Evolutionary conservation across 441 rosid genomes (phyloP).

Genomic region (Erodium moschatum): DNA sequence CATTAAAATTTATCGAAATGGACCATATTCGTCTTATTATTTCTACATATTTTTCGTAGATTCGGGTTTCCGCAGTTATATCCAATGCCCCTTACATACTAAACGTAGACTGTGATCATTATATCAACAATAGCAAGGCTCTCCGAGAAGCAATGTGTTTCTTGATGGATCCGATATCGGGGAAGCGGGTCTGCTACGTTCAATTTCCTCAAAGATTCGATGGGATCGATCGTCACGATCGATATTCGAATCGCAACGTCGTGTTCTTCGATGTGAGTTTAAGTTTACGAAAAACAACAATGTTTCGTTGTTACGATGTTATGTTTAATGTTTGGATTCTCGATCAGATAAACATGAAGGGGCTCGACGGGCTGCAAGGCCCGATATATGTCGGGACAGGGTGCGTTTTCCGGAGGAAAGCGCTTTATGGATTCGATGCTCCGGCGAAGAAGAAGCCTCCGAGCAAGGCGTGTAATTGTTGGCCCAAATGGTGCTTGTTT

Average conservation of each 20-base stretch:
- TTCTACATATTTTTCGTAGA: constrained; percentile 25
- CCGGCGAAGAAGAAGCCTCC: constrained; percentile 71
- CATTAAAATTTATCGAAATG: too few species aligned
- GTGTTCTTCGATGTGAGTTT: constrained; percentile 85
- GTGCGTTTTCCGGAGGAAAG: constrained; percentile 86
- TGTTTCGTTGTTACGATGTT: too few species aligned
- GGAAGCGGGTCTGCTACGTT: constrained; percentile 79
- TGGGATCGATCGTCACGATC: constrained; percentile 78
- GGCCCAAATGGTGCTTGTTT: constrained; percentile 75
- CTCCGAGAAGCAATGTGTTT: constrained; percentile 95
- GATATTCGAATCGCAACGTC: constrained; percentile 84
- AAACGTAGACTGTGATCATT: constrained; percentile 93
- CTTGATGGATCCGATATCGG: constrained; percentile 88
- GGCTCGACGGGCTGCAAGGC: constrained; percentile 91
- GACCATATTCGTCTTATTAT: constrained; percentile 5
- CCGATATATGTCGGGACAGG: constrained; percentile 98
- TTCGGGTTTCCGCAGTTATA: constrained; percentile 75
- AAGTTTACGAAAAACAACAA: too few species aligned
- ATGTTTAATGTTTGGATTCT: background rate
- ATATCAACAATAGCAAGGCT: constrained; percentile 86
- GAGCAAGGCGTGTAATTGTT: constrained; percentile 73
- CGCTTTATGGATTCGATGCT: constrained; percentile 87
- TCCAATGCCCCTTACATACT: constrained; percentile 82
- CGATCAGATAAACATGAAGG: constrained; percentile 89
- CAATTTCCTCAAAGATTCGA: constrained; percentile 95